These are phyloP conservation scores for Mycena alexandri DNA, from an alignment of 768 basidiomycete species.

Conservation along the genomic window DNA sequence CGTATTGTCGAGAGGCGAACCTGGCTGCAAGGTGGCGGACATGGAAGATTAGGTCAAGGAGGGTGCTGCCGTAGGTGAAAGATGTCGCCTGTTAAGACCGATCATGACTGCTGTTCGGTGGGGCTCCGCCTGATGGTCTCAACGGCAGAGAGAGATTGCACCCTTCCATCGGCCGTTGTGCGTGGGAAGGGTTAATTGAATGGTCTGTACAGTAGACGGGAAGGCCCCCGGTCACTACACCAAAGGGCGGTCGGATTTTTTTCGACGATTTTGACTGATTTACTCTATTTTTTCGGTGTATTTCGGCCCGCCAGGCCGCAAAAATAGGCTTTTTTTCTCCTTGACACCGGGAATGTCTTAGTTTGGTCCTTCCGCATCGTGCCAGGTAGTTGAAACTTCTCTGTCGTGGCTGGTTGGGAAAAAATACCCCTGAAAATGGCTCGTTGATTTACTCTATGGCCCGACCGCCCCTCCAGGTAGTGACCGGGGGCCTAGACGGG, in stretches of 20 bases:
- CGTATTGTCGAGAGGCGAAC: conserved; percentile 50
- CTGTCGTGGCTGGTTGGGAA: neutral
- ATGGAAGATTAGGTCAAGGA: conserved; percentile 23
- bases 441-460: conserved; percentile 18
- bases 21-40: conserved; percentile 44
- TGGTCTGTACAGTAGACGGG: too few species aligned
- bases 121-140: conserved; percentile 4
- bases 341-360: neutral
- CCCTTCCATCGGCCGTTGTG: conserved; percentile 8
- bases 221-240: too few species aligned
- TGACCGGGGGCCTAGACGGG: conserved; percentile 10
- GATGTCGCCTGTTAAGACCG: conserved; percentile 12
- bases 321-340: neutral
- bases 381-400: neutral
- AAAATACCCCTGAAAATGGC: conserved; percentile 6
- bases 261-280: too few species aligned
- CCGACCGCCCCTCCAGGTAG: neutral
- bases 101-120: conserved; percentile 14
- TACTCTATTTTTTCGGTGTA: conserved; percentile 1
- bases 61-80: neutral
- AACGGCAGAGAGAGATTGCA: neutral
- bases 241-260: too few species aligned
- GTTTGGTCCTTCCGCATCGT: conserved; percentile 11
- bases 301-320: neutral
- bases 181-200: too few species aligned